These are phyloP conservation scores for Meyerozyma smithsonii DNA, from an alignment of 1,139 yeast genomes.

Conservation along the genomic window DNA sequence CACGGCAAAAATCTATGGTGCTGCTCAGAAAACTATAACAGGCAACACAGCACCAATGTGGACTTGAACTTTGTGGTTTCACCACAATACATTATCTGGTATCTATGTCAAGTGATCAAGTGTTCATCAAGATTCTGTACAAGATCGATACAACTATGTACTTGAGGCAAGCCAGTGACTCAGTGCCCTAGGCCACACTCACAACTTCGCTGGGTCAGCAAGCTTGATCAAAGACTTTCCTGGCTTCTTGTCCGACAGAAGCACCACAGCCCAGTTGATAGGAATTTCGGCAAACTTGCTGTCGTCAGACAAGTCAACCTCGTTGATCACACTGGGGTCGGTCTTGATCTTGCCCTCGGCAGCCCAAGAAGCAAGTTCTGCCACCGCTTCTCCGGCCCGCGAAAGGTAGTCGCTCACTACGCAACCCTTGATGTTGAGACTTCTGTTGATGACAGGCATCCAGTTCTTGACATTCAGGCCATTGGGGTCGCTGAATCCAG, in stretches of 20 bases:
- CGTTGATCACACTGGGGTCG: constrained; percentile 23
- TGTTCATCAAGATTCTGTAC: no score
- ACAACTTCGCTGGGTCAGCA: constrained; percentile 7
- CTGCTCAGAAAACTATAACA: no score
- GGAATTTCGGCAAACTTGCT: constrained; percentile 34
- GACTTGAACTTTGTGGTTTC: no score
- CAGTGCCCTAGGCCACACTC: no score
- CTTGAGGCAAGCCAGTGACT: no score
- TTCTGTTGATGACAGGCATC: constrained; percentile 39
- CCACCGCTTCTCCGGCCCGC: constrained; percentile 31
- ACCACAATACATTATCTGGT: no score
- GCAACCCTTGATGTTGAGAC: constrained; percentile 47
- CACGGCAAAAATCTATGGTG: no score
- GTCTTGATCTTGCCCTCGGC: constrained; percentile 38
- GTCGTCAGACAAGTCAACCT: constrained; percentile 31
- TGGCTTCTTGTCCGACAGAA: constrained; percentile 23
- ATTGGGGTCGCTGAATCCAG: constrained; percentile 48
- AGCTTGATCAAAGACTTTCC: constrained; percentile 28
- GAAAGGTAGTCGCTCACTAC: constrained; percentile 34
- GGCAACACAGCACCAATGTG: no score
- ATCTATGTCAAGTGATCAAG: no score
- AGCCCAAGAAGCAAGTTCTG: constrained; percentile 27
- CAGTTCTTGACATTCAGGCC: constrained; percentile 32
- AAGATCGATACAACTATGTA: no score
- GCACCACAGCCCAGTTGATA: constrained; percentile 39